Conservation (phyloP, 805 yeast species). For the Candida succiphila region DNA sequence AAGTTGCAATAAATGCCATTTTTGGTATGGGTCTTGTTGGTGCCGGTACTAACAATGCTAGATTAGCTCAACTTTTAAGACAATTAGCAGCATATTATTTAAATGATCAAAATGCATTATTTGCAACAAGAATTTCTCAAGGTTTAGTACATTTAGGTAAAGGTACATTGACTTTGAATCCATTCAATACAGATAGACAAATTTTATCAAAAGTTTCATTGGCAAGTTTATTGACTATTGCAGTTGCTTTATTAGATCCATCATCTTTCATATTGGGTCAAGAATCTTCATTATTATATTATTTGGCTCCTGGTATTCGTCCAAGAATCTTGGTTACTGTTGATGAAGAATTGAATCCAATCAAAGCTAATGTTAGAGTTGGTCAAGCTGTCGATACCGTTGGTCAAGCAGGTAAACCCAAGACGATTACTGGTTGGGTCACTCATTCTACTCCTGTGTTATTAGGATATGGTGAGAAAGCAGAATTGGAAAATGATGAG, state of each 20-base stretch:
- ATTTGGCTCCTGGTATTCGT: conserved; percentile 77
- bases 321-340: conserved; percentile 92
- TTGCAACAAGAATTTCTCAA: conserved; percentile 90
- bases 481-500: conserved; percentile 93
- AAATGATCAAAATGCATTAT: conserved; percentile 81
- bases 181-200: conserved; percentile 83
- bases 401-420: conserved; percentile 98
- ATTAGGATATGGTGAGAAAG: conserved; percentile 89
- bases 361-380: conserved; percentile 93
- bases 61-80: conserved; percentile 90
- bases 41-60: conserved; percentile 97
- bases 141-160: conserved; percentile 94
- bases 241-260: conserved; percentile 81
- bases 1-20: conserved; percentile 90
- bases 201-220: conserved; percentile 81
- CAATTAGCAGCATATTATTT: conserved; percentile 91
- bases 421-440: conserved; percentile 99
- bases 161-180: conserved; percentile 85
- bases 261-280: conserved; percentile 68
- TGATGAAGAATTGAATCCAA: conserved; percentile 81
- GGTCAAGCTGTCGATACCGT: conserved; percentile 99
- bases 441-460: conserved; percentile 97
- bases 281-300: conserved; percentile 72
- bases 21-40: conserved; percentile 97
- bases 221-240: conserved; percentile 79